A percentile compares a stretch with the other conserved stretches of the same genome.
These are phyloP conservation scores for Cystofilobasidium bisporidii DNA, from an alignment of 768 basidiomycete species.

Conservation along the genomic window DNA sequence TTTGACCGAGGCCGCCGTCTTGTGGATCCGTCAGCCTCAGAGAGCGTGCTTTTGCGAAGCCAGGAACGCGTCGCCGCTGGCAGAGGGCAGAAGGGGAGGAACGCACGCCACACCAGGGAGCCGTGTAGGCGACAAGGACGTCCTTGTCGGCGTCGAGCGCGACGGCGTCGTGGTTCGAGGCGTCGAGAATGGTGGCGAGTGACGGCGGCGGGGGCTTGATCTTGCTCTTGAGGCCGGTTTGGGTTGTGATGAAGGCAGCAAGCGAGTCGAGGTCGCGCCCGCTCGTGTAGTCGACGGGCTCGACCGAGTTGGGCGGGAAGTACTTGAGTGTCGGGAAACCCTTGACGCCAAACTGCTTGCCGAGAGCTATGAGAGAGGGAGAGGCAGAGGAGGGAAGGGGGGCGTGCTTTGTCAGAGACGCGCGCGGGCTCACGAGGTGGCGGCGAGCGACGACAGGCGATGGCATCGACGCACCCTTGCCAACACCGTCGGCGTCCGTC, in stretches of 20 bases:
- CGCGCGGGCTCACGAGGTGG: not conserved
- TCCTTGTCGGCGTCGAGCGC: conserved; percentile 63
- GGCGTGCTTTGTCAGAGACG: not conserved
- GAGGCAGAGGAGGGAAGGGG: not conserved
- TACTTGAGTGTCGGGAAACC: conserved; percentile 93
- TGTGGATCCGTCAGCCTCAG: conserved; percentile 55
- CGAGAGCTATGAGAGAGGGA: not conserved
- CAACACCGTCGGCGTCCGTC: conserved; percentile 82
- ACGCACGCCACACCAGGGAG: conserved; percentile 38
- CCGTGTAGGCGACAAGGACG: conserved; percentile 59
- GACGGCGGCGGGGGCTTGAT: conserved; percentile 77
- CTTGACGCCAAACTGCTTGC: conserved; percentile 58
- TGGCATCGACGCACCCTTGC: conserved; percentile 43
- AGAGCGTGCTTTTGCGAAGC: conserved; percentile 28
- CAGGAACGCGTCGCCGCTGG: not conserved
- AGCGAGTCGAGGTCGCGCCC: conserved; percentile 74
- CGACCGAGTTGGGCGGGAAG: conserved; percentile 61
- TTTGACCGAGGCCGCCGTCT: not conserved
- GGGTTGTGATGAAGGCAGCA: conserved; percentile 57
- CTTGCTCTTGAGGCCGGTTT: conserved; percentile 73
- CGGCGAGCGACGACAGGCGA: not conserved
- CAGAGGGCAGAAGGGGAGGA: not conserved
- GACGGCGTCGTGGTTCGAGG: conserved; percentile 63
- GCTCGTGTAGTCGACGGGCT: conserved; percentile 57
- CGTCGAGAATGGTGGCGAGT: conserved; percentile 57